These are phyloP conservation scores for Bassia scoparia DNA, from an alignment of 148 eudicot genomes.

Conservation along the genomic window DNA sequence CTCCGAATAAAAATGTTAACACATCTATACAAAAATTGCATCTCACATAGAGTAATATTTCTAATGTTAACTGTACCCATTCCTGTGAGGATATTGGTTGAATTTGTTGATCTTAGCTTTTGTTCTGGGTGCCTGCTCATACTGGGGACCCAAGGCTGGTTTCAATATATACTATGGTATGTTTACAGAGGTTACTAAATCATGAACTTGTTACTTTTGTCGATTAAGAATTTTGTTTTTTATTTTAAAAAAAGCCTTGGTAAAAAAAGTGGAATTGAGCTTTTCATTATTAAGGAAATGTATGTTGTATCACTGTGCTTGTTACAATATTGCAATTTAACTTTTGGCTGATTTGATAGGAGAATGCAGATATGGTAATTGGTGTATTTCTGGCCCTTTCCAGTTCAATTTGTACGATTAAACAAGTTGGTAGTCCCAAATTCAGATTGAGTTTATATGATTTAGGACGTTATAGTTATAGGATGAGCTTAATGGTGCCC, in stretches of 20 bases:
- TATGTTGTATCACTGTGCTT: background rate
- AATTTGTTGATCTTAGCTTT: too few species aligned
- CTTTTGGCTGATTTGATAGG: conserved; percentile 35
- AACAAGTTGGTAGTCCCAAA: too few species aligned
- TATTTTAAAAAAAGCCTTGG: background rate
- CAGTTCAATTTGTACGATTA: too few species aligned
- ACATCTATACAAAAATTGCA: conserved; percentile 8
- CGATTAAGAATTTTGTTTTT: too few species aligned
- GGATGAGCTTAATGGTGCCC: too few species aligned
- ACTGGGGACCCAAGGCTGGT: conserved; percentile 99
- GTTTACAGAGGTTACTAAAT: background rate
- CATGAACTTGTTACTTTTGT: background rate
- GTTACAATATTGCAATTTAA: background rate
- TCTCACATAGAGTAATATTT: conserved; percentile 1
- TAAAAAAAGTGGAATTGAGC: too few species aligned
- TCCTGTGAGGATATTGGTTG: too few species aligned
- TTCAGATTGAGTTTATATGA: too few species aligned
- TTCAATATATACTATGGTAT: conserved; percentile 87
- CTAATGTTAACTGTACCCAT: conserved; percentile 38
- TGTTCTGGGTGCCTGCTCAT: conserved; percentile 93
- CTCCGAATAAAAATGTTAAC: background rate
- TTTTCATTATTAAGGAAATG: too few species aligned
- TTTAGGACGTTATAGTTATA: too few species aligned
- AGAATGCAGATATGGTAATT: conserved; percentile 73
- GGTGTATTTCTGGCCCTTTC: too few species aligned